Percentiles rank a stretch among this genome's conserved stretches.
Conservation (phyloP, 441 rosid species). For the Lepidium campestre region DNA sequence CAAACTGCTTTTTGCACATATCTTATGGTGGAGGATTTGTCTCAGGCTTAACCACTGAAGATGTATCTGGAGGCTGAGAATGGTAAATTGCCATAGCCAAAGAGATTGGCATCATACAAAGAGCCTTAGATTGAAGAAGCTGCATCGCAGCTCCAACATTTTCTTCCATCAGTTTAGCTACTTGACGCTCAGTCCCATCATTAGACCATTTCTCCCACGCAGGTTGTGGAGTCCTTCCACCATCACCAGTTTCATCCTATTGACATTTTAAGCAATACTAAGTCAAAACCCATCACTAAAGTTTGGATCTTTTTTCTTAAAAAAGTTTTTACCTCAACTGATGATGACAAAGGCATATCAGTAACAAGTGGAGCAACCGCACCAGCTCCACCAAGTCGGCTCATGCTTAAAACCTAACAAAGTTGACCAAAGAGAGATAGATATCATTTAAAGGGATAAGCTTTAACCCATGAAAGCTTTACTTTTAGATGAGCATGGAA, state of each 20-base stretch:
- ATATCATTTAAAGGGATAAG: conserved; percentile 19
- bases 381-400: conserved; percentile 95
- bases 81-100: conserved; percentile 87
- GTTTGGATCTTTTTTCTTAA: background rate
- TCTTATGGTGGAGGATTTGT: conserved; percentile 56
- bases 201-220: conserved; percentile 99
- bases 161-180: conserved; percentile 97
- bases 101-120: conserved; percentile 97
- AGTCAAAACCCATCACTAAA: conserved; percentile 8
- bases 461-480: conserved; percentile 12
- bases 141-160: conserved; percentile 96
- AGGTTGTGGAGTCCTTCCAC: conserved; percentile 66
- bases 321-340: conserved; percentile 63
- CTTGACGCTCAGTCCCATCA: conserved; percentile 87
- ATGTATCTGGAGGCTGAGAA: conserved; percentile 65
- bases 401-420: conserved; percentile 93
- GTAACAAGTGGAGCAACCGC: conserved; percentile 99
- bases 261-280: background rate
- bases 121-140: conserved; percentile 93
- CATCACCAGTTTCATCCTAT: conserved; percentile 77
- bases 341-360: conserved; percentile 73
- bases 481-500: conserved; percentile 19
- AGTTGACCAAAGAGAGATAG: conserved; percentile 23
- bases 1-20: conserved; percentile 13
- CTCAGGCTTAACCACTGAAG: conserved; percentile 71